These are phyloP conservation scores for Serendipita vermifera DNA, from an alignment of 768 basidiomycete genomes.

Conservation along the genomic window DNA sequence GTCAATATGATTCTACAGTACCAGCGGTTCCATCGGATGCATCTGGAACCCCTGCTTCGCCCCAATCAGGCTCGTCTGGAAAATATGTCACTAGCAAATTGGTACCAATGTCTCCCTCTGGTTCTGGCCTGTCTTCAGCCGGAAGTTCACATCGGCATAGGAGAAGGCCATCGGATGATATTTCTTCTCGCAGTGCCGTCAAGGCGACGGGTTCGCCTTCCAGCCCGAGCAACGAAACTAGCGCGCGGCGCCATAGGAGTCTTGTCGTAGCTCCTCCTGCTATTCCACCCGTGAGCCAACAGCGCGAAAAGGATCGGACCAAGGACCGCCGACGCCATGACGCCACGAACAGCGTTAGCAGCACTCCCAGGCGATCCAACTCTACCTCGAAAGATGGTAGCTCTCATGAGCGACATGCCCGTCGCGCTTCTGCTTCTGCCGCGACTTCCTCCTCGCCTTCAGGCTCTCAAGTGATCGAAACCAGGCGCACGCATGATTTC, in stretches of 20 bases:
- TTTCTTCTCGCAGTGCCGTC: constrained; percentile 26
- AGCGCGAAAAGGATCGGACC: constrained; percentile 3
- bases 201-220: constrained; percentile 14
- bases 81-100: too few relatives aligned
- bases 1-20: too few relatives aligned
- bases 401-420: constrained; percentile 30
- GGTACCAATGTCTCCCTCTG: background rate
- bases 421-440: constrained; percentile 46
- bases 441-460: constrained; percentile 48
- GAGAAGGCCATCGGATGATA: constrained; percentile 72
- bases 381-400: constrained; percentile 4
- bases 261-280: constrained; percentile 38
- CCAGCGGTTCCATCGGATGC: too few relatives aligned
- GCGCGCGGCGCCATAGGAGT: constrained; percentile 56
- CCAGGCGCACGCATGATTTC: constrained; percentile 65
- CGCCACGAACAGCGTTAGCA: constrained; percentile 12
- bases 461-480: constrained; percentile 33
- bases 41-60: constrained; percentile 23
- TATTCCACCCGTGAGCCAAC: background rate
- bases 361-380: constrained; percentile 13
- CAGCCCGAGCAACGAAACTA: constrained; percentile 29
- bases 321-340: constrained; percentile 13
- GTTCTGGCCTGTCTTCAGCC: background rate
- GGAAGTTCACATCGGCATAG: constrained; percentile 33
- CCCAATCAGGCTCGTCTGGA: constrained; percentile 23